Base-by-base conservation (phyloP, 2,329 filamentous ascomycete genomes). In the Calonectria pauciramosa region DNA sequence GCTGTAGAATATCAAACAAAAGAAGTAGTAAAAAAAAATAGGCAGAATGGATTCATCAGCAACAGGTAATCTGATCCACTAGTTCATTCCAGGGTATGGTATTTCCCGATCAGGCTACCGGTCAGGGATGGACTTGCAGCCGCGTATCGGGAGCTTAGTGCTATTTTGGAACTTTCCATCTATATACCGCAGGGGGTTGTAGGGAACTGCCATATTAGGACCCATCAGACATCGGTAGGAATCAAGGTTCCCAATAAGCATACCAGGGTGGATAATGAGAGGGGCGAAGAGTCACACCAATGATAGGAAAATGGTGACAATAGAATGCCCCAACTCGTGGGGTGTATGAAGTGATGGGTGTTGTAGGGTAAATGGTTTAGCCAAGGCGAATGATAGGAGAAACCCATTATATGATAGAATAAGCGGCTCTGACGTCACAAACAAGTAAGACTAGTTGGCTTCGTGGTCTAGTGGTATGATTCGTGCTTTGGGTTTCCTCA, bases 391-490 rank as follows among this genome's bases (percentile, higher is more conserved):
- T 41, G 2, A 2, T 13, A 1, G 4, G 13, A 11, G 11, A 13
- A 6, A 1, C 13, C 18, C 28, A 8, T 10, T 34, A 56, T 56
- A n/a, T 4, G 11, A 13, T 32, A 5, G 9, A 56, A 32, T 34
- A 34, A 32, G 28, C 6, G 18, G 6, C 4, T 30, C 52, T 56
- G 52, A 56, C 52, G 52, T 56, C 52, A 56, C 52, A 34, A 3
- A 30, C 16, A 56, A 20, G 10, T 34, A 41, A 59, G 4, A 16
- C 23, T 28, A 10, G 51, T 60, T 23, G 71, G 71, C 71, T 73
- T 73, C 71, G 52, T 73, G 71, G 71, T 73, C 71, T 73, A 73
- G 71, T 73, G 71, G 71, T 73, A 73, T 70, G 71, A 73, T 73
- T 73, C 71, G 71, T 73, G 71, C 71, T 73, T 73, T 73, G 71